These are phyloP conservation scores for Russula griseocarnosa DNA, from an alignment of 768 basidiomycete species.

Conservation along the genomic window DNA sequence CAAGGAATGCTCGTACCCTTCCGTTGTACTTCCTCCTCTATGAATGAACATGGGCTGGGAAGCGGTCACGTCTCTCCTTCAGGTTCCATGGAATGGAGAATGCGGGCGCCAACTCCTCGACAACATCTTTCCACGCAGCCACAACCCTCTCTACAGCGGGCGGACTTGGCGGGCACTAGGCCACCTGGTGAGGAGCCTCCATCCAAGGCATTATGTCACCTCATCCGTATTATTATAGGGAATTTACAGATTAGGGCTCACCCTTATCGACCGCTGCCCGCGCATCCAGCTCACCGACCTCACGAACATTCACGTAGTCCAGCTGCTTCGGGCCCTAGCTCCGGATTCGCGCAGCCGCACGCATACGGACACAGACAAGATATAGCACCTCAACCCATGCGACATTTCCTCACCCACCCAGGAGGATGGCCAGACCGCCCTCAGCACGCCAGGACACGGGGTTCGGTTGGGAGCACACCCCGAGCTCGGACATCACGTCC, in stretches of 20 bases:
- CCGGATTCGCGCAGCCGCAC: constrained; percentile 1
- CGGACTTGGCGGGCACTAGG: not conserved
- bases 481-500: constrained; percentile 8
- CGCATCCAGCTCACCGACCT: not conserved
- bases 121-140: not conserved
- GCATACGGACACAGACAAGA: constrained; percentile 17
- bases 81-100: constrained; percentile 8
- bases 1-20: constrained; percentile 14
- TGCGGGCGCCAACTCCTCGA: constrained; percentile 14
- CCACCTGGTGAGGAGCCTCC: constrained; percentile 6
- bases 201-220: not conserved
- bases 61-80: constrained; percentile 12
- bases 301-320: constrained; percentile 12
- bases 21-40: constrained; percentile 14
- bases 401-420: constrained; percentile 23
- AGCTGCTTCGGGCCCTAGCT: constrained; percentile 15
- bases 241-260: not conserved
- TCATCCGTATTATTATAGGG: constrained; percentile 3
- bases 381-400: constrained; percentile 27
- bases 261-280: not conserved
- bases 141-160: not conserved
- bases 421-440: constrained; percentile 24
- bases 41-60: constrained; percentile 21
- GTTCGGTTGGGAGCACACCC: not conserved
- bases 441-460: constrained; percentile 11